Evolutionary conservation across 768 basidiomycete species (phyloP).

Genomic region (Hygrophoropsis aurantiaca): DNA sequence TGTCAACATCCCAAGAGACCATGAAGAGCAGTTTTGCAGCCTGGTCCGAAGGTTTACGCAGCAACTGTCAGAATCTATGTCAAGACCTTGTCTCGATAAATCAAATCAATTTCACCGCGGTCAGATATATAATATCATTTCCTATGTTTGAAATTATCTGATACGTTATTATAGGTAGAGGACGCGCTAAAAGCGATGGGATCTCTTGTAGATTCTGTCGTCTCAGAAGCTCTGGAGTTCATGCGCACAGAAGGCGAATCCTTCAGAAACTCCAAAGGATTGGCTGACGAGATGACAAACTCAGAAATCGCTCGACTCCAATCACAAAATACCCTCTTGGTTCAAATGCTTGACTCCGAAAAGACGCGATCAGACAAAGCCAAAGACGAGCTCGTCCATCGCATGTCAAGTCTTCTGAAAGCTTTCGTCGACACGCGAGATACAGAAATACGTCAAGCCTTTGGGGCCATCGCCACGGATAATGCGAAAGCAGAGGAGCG

Average conservation of each 20-base stretch:
- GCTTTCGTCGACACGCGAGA: slow-evolving; percentile 73
- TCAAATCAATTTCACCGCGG: slow-evolving; percentile 44
- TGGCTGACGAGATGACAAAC: slow-evolving; percentile 46
- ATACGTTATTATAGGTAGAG: slow-evolving; percentile 40
- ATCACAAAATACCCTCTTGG: slow-evolving; percentile 68
- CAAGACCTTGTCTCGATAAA: slow-evolving; percentile 44
- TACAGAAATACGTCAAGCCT: slow-evolving; percentile 56
- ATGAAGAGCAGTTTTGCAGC: slow-evolving; percentile 50
- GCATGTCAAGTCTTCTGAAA: slow-evolving; percentile 68
- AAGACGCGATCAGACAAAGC: slow-evolving; percentile 63
- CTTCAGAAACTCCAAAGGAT: slow-evolving; percentile 46
- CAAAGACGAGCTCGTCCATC: slow-evolving; percentile 72
- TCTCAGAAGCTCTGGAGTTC: slow-evolving; percentile 57
- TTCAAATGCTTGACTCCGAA: slow-evolving; percentile 63
- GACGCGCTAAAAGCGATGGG: slow-evolving; percentile 58
- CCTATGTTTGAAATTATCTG: slow-evolving; percentile 3
- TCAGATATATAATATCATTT: slow-evolving; percentile 21
- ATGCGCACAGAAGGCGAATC: slow-evolving; percentile 54
- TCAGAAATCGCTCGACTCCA: slow-evolving; percentile 61
- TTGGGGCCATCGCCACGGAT: slow-evolving; percentile 50
- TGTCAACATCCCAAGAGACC: slow-evolving; percentile 53
- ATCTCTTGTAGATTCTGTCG: slow-evolving; percentile 57
- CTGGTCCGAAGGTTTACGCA: slow-evolving; percentile 58
- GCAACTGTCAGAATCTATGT: slow-evolving; percentile 48
- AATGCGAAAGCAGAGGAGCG: slow-evolving; percentile 57